These are phyloP conservation scores for Cercospora sp. DNA, from an alignment of 2,329 filamentous ascomycete species.

Conservation along the genomic window DNA sequence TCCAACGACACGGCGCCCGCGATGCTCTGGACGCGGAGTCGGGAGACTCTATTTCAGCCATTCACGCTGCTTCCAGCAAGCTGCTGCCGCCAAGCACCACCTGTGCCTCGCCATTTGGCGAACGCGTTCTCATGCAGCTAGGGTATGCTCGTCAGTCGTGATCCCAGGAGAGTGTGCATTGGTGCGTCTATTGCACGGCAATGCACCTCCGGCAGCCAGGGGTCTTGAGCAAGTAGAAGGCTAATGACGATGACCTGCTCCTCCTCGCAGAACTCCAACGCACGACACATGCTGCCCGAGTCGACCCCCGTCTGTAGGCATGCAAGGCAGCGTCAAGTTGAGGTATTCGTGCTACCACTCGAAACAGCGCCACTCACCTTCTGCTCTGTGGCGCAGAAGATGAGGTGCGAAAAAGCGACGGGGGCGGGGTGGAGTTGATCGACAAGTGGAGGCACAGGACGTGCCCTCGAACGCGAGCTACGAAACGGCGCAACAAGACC, in stretches of 20 bases:
- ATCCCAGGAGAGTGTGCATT: slow-evolving; percentile 28
- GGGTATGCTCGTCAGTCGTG: slow-evolving; percentile 8
- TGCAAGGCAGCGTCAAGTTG: slow-evolving; percentile 3
- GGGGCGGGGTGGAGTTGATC: background rate
- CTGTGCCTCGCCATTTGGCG: slow-evolving; percentile 12
- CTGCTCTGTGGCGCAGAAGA: slow-evolving; percentile 1
- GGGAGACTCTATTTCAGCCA: slow-evolving; percentile 27
- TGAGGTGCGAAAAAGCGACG: slow-evolving; percentile 1
- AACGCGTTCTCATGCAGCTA: slow-evolving; percentile 5
- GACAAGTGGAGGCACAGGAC: background rate
- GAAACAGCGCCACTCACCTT: background rate
- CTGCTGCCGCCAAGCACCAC: slow-evolving; percentile 14
- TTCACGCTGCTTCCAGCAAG: slow-evolving; percentile 19
- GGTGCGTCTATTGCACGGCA: slow-evolving; percentile 19
- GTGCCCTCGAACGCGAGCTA: background rate
- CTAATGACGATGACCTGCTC: background rate
- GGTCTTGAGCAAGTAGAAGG: background rate
- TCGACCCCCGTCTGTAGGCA: background rate
- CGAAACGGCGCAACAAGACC: background rate
- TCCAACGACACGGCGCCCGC: slow-evolving; percentile 23
- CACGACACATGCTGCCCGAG: background rate
- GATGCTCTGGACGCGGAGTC: slow-evolving; percentile 23
- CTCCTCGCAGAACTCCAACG: background rate
- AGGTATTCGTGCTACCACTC: background rate
- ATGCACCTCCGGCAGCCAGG: slow-evolving; percentile 20